phyloP scores from a whole-genome alignment of 2,329 filamentous ascomycete species.

The Penicillium sp. region DNA sequence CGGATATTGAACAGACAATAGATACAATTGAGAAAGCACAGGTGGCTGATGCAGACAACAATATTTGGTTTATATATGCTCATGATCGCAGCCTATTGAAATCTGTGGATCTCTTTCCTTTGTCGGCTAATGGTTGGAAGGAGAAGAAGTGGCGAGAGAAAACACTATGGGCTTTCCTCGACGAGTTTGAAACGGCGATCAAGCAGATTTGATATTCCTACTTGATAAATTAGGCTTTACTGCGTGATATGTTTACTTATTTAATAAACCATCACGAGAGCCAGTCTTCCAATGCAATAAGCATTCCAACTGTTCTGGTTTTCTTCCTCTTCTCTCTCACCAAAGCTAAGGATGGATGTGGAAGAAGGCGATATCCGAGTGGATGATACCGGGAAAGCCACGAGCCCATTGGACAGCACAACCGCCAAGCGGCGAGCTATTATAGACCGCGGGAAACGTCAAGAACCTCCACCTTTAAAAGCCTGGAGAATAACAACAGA shows the following conservation, averaged over 20 bases:
- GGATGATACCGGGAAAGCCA: background rate
- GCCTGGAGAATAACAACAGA: background rate
- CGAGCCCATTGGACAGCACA: background rate
- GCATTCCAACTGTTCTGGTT: too few relatives aligned
- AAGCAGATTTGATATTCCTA: background rate
- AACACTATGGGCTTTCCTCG: slow-evolving; percentile 28
- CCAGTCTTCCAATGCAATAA: too few relatives aligned
- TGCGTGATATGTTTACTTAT: background rate
- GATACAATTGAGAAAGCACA: slow-evolving; percentile 18
- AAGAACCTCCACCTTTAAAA: background rate
- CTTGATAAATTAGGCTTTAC: background rate
- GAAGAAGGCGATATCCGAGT: background rate
- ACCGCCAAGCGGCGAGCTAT: background rate
- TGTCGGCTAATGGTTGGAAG: slow-evolving; percentile 32
- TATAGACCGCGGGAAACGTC: background rate
- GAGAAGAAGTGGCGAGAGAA: slow-evolving; percentile 24
- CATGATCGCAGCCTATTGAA: slow-evolving; percentile 29
- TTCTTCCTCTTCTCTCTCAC: too few relatives aligned
- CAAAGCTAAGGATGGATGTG: background rate
- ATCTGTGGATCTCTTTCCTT: slow-evolving; percentile 30
- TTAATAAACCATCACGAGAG: too few relatives aligned
- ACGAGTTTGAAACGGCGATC: slow-evolving; percentile 9
- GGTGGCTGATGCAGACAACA: slow-evolving; percentile 28
- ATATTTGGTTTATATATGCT: slow-evolving; percentile 34
- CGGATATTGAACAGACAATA: background rate